Evolutionary conservation across 495 filamentous ascomycete species (phyloP).

Genomic region (Aspergillus asperescens): DNA sequence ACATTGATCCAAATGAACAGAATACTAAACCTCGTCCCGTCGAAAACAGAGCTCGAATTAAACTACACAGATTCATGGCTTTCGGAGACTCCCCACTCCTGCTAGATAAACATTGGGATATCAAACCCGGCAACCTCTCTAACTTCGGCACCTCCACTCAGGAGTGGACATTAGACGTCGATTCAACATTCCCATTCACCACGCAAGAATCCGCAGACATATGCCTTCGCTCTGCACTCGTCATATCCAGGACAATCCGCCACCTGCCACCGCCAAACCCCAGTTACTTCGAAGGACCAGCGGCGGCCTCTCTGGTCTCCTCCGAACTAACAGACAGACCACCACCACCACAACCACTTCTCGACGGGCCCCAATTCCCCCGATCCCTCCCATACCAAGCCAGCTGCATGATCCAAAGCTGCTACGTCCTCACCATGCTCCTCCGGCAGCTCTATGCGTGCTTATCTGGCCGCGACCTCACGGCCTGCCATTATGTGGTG

Average conservation of each 20-base stretch:
- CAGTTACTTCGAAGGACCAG: neutral
- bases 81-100: constrained; percentile 1
- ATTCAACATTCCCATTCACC: constrained; percentile 6
- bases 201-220: neutral
- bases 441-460: neutral
- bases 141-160: neutral
- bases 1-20: too few relatives aligned
- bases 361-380: neutral
- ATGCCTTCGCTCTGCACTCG: constrained; percentile 5
- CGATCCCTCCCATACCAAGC: constrained; percentile 7
- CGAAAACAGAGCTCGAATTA: constrained; percentile 1
- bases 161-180: neutral
- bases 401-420: constrained; percentile 3
- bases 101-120: neutral
- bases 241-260: constrained; percentile 6
- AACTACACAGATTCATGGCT: neutral
- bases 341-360: too few relatives aligned
- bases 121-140: neutral
- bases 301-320: neutral
- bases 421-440: neutral
- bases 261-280: constrained; percentile 6
- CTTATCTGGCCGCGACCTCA: neutral
- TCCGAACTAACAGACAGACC: neutral
- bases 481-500: neutral
- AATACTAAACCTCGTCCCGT: too few relatives aligned